These are phyloP conservation scores for Phyllostachys edulis DNA, from an alignment of 176 grass and related monocot genomes.

Conservation along the genomic window DNA sequence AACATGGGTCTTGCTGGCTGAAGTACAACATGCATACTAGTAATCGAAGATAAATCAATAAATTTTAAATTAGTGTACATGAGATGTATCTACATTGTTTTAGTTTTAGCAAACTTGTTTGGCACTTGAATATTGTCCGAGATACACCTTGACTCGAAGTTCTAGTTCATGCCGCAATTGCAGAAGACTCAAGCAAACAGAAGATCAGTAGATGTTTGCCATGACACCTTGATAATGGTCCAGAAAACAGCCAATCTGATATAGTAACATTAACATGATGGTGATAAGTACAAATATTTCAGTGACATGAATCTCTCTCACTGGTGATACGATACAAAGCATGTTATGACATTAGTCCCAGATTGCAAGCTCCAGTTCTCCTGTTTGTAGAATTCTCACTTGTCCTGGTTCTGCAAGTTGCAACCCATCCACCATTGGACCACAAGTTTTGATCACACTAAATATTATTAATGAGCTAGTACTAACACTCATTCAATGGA, in stretches of 20 bases:
- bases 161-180: not conserved
- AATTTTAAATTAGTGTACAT: not conserved
- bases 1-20: not conserved
- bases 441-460: slow-evolving; percentile 34
- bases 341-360: not conserved
- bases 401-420: not conserved
- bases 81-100: not conserved
- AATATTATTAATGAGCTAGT: slow-evolving; percentile 21
- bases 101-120: not conserved
- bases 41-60: not conserved
- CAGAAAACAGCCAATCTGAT: not conserved
- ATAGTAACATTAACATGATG: not conserved
- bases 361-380: slow-evolving; percentile 1
- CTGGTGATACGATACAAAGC: not conserved
- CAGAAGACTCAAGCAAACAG: not conserved
- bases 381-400: not conserved
- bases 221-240: not conserved
- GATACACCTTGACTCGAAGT: not conserved
- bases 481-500: slow-evolving; percentile 21
- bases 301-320: not conserved
- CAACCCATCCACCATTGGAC: slow-evolving; percentile 11
- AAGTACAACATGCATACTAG: not conserved
- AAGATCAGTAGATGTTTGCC: slow-evolving; percentile 9
- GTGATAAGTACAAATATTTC: not conserved
- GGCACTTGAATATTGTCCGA: not conserved